Evolutionary conservation across 352 stramenopile genomes (phyloP).

Genomic region (Phytophthora podocarpi): DNA sequence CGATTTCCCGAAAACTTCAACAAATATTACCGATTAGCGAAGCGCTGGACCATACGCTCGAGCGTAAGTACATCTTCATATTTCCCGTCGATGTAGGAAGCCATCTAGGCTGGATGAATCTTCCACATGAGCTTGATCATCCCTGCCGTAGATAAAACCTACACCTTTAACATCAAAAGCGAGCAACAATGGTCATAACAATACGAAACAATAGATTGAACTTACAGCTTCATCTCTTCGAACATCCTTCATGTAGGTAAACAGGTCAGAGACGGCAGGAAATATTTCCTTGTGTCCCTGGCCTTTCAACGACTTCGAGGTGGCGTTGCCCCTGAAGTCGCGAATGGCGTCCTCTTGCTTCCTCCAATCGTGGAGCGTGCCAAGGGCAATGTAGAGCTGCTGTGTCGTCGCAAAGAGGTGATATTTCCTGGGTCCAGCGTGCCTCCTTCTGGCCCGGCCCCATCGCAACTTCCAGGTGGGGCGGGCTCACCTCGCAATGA

Average conservation of each 20-base stretch:
- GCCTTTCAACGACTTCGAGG: background rate
- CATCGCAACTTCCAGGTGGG: too few species aligned
- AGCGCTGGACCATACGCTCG: background rate
- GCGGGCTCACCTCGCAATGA: too few species aligned
- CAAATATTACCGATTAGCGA: background rate
- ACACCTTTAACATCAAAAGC: background rate
- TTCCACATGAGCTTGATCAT: background rate
- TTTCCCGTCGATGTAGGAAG: background rate
- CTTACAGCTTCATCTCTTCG: background rate
- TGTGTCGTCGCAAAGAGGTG: too few species aligned
- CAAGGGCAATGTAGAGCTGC: background rate
- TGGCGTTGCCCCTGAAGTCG: background rate
- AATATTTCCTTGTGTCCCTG: conserved; percentile 3
- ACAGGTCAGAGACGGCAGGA: conserved; percentile 2
- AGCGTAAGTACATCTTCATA: background rate
- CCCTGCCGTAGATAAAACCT: background rate
- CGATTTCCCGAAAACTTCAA: too few species aligned
- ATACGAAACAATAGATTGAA: background rate
- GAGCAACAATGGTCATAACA: background rate
- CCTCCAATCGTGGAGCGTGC: background rate
- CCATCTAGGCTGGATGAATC: background rate
- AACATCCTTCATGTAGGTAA: conserved; percentile 1
- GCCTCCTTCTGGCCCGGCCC: too few species aligned
- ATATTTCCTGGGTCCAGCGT: too few species aligned
- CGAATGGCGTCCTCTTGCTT: background rate